phyloP scores from a whole-genome alignment of 495 filamentous ascomycete species.

The Penicillium soppii region DNA sequence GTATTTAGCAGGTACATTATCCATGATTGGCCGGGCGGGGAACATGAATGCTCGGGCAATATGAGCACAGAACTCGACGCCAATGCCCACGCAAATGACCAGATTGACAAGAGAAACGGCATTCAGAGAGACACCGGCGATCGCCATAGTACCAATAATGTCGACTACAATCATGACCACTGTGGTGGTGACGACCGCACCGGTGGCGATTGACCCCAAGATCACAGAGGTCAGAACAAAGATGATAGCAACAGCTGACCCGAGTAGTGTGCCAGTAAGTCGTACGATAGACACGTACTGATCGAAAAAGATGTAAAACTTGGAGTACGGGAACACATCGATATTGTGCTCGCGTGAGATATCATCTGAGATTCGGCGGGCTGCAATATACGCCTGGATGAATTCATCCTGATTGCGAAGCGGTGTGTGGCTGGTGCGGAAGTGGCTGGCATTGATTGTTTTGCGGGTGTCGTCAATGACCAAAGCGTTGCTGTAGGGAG shows the following conservation, averaged over 20 bases:
- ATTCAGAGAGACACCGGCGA: constrained; percentile 87
- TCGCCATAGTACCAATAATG: constrained; percentile 90
- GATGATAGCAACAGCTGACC: constrained; percentile 80
- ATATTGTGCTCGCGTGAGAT: constrained; percentile 67
- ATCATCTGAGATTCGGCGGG: constrained; percentile 79
- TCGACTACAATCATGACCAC: constrained; percentile 94
- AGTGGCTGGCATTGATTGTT: constrained; percentile 78
- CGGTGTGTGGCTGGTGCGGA: constrained; percentile 84
- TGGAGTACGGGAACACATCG: constrained; percentile 88
- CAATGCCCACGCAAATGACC: constrained; percentile 93
- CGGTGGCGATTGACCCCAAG: constrained; percentile 81
- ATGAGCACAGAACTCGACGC: constrained; percentile 96
- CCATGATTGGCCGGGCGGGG: constrained; percentile 73
- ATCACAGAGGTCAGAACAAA: constrained; percentile 73
- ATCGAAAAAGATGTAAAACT: constrained; percentile 99
- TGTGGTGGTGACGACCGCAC: constrained; percentile 74
- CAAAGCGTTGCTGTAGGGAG: constrained; percentile 81
- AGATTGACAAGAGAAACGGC: constrained; percentile 96
- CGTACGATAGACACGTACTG: constrained; percentile 85
- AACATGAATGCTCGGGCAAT: constrained; percentile 96
- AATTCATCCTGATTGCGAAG: constrained; percentile 89
- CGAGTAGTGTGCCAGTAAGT: constrained; percentile 74
- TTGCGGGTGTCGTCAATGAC: constrained; percentile 66
- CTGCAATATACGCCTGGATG: constrained; percentile 84
- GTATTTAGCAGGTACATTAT: constrained; percentile 63